phyloP scores from a whole-genome alignment of 768 basidiomycete genomes.

The Collybia mongolica region DNA sequence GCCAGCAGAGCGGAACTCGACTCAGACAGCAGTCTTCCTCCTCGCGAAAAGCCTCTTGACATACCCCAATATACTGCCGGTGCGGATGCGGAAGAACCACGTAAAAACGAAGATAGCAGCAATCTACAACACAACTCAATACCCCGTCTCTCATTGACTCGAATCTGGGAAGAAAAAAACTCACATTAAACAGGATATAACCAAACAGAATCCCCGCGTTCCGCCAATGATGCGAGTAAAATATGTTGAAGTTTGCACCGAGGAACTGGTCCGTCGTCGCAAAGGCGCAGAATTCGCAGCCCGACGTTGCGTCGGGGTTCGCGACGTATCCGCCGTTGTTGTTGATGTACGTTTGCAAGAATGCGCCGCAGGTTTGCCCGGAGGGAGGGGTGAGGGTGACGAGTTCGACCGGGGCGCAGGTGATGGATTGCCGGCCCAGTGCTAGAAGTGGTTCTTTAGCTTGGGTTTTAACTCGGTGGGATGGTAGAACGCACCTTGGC shows the following conservation, averaged over 20 bases:
- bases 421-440: slow-evolving; percentile 45
- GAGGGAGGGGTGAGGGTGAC: slow-evolving; percentile 56
- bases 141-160: no score
- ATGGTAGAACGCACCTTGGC: slow-evolving; percentile 34
- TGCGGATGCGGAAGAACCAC: slow-evolving; percentile 53
- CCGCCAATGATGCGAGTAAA: slow-evolving; percentile 51
- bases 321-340: slow-evolving; percentile 57
- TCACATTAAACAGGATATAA: slow-evolving; percentile 46
- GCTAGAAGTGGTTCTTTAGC: slow-evolving; percentile 40
- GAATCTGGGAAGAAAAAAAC: slow-evolving; percentile 9
- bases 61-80: slow-evolving; percentile 22
- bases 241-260: slow-evolving; percentile 54
- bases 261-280: slow-evolving; percentile 58
- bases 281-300: slow-evolving; percentile 57
- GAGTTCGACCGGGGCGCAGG: slow-evolving; percentile 63
- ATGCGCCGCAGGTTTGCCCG: slow-evolving; percentile 56
- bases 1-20: no score
- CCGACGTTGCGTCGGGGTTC: slow-evolving; percentile 45
- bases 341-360: slow-evolving; percentile 49
- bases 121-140: slow-evolving; percentile 32
- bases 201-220: slow-evolving; percentile 50
- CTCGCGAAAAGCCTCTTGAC: slow-evolving; percentile 14
- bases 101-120: slow-evolving; percentile 48
- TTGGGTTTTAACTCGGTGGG: slow-evolving; percentile 20
- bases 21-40: not conserved